A percentile compares a stretch with the other conserved stretches of the same genome.
Evolutionary conservation across 768 basidiomycete species (phyloP).

Genomic region (Termitomyces heimii): DNA sequence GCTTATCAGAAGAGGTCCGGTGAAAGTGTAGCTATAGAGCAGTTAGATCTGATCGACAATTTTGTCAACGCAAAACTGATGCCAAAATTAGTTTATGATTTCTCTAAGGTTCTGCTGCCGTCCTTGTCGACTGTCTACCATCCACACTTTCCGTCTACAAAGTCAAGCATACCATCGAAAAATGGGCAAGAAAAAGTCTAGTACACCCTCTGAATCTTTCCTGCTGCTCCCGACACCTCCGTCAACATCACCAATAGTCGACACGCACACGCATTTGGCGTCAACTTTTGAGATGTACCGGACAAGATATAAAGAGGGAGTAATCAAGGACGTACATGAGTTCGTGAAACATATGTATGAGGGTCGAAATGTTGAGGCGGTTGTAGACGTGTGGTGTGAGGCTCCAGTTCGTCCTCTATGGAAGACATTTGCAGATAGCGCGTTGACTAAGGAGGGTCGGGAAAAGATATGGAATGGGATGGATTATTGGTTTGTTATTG

Average conservation of each 20-base stretch:
- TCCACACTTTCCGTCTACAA: neutral
- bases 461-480: constrained; percentile 56
- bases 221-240: constrained; percentile 33
- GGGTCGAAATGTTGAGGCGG: constrained; percentile 50
- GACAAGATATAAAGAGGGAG: constrained; percentile 52
- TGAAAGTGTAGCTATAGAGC: neutral
- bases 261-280: constrained; percentile 84
- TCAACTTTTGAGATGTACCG: constrained; percentile 65
- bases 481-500: constrained; percentile 82
- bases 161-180: constrained; percentile 2
- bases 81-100: constrained; percentile 5
- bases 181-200: constrained; percentile 35
- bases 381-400: constrained; percentile 90
- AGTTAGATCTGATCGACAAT: neutral
- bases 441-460: constrained; percentile 43
- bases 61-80: neutral
- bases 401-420: constrained; percentile 59
- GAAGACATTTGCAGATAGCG: constrained; percentile 72
- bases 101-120: constrained; percentile 1
- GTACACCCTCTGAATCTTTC: constrained; percentile 28
- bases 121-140: neutral
- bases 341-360: constrained; percentile 61
- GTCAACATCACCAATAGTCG: constrained; percentile 45
- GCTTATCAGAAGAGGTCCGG: neutral
- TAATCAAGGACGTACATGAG: constrained; percentile 52